Evolutionary conservation across 352 stramenopile genomes (phyloP).

Genomic region (Phytophthora ohioensis): DNA sequence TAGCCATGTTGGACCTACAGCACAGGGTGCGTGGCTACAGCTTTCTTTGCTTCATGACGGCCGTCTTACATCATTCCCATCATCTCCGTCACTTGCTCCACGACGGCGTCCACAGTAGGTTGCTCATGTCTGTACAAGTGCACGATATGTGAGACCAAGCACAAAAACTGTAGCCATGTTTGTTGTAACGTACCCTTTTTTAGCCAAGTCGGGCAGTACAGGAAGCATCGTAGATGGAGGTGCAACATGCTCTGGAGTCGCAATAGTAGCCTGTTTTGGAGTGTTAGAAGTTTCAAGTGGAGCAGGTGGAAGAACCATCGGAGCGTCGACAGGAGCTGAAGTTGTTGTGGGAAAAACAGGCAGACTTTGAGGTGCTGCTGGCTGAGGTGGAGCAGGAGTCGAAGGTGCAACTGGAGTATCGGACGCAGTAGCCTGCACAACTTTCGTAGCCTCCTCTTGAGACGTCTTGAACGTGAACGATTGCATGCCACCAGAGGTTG

Average conservation of each 20-base stretch:
- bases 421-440: slow-evolving; percentile 13
- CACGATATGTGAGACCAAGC: slow-evolving; percentile 16
- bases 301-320: slow-evolving; percentile 22
- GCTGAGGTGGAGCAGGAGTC: background rate
- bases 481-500: slow-evolving; percentile 45
- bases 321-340: slow-evolving; percentile 4
- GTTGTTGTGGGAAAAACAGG: slow-evolving; percentile 18
- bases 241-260: slow-evolving; percentile 42
- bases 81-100: slow-evolving; percentile 46
- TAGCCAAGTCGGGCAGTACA: slow-evolving; percentile 29
- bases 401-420: background rate
- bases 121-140: slow-evolving; percentile 19
- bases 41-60: background rate
- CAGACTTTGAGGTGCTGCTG: slow-evolving; percentile 16
- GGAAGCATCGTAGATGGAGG: slow-evolving; percentile 20
- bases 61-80: slow-evolving; percentile 40
- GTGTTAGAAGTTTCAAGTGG: slow-evolving; percentile 23
- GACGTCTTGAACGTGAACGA: slow-evolving; percentile 78
- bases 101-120: slow-evolving; percentile 22
- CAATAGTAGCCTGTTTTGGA: slow-evolving; percentile 42
- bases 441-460: slow-evolving; percentile 50
- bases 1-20: slow-evolving; percentile 18
- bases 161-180: slow-evolving; percentile 26
- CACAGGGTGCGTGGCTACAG: background rate
- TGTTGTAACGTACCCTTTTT: slow-evolving; percentile 35